Conservation (phyloP, 495 filamentous ascomycete genomes). For the Talaromyces liani region DNA sequence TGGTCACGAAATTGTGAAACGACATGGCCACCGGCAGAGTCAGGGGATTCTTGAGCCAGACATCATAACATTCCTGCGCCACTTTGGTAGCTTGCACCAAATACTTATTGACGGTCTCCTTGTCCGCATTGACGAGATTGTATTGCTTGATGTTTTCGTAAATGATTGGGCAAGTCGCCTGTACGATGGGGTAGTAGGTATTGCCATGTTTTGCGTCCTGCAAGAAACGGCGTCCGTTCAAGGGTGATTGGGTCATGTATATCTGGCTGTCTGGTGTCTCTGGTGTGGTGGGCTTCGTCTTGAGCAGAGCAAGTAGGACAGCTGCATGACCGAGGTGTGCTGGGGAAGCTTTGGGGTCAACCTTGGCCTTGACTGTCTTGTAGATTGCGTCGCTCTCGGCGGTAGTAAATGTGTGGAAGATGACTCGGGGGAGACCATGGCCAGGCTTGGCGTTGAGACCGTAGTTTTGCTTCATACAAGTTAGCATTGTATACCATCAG, state of each 20-base stretch:
- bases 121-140: not conserved
- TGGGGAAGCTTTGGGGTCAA: not conserved
- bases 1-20: not conserved
- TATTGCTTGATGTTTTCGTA: conserved; percentile 1
- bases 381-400: conserved; percentile 1
- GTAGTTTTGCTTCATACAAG: not conserved
- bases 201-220: not conserved
- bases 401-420: conserved; percentile 1
- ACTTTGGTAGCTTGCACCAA: not conserved
- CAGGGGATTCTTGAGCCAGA: not conserved
- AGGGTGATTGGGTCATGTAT: not conserved
- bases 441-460: not conserved
- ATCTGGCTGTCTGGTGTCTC: not conserved
- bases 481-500: not conserved
- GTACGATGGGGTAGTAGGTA: not conserved
- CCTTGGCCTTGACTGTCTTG: not conserved
- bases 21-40: not conserved
- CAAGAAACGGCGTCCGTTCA: conserved; percentile 4
- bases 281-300: not conserved
- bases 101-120: not conserved
- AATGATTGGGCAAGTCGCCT: not conserved
- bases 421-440: not conserved
- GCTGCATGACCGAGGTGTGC: conserved; percentile 3
- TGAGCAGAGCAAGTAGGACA: not conserved
- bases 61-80: not conserved